These are phyloP conservation scores for Pseudogymnoascus sp. DNA, from an alignment of 2,329 filamentous ascomycete species.

Conservation along the genomic window DNA sequence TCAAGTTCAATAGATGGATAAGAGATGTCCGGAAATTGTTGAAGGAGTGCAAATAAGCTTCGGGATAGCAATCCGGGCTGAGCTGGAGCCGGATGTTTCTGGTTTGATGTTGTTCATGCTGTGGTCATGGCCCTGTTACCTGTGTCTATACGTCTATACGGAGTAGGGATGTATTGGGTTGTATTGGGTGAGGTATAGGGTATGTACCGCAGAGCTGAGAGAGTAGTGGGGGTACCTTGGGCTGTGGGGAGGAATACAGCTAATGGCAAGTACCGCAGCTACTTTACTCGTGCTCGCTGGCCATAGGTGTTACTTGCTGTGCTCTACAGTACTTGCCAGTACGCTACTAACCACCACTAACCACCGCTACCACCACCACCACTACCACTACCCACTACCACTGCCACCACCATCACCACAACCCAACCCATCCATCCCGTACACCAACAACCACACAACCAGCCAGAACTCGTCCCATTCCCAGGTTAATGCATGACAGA, in stretches of 20 bases:
- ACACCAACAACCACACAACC: not conserved
- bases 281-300: not conserved
- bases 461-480: not conserved
- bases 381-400: no score
- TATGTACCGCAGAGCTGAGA: not conserved
- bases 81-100: not conserved
- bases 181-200: not conserved
- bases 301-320: not conserved
- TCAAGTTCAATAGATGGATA: not conserved
- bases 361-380: no score
- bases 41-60: not conserved
- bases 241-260: not conserved
- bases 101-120: not conserved
- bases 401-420: no score
- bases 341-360: not conserved
- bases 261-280: not conserved
- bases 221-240: not conserved
- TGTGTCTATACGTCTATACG: not conserved
- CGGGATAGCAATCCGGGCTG: not conserved
- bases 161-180: not conserved
- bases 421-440: not conserved
- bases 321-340: not conserved
- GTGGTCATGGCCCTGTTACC: no score
- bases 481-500: not conserved
- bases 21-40: not conserved